Conservation (phyloP, 139 green algal genomes). For the Chlorella vulgaris region DNA sequence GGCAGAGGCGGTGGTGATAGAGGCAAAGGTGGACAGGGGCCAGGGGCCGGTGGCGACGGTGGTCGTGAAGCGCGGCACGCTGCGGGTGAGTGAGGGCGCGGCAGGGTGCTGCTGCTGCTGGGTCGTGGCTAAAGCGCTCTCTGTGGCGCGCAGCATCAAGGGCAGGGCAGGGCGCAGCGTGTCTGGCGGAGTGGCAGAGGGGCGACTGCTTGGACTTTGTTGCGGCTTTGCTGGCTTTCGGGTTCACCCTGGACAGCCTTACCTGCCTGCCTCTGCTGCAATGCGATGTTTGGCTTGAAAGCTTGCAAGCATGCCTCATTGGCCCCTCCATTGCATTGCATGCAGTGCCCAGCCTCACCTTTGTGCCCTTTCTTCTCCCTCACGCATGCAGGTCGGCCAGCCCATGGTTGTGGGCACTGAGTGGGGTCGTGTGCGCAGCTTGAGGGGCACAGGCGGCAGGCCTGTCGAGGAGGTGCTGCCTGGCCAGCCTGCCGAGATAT, state of each 20-base stretch:
- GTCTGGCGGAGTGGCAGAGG: too few relatives aligned
- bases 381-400: conserved; percentile 17
- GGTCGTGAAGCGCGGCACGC: conserved; percentile 66
- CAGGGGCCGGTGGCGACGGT: conserved; percentile 85
- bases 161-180: not conserved
- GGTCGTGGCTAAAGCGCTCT: too few relatives aligned
- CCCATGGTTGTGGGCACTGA: conserved; percentile 84
- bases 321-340: too few relatives aligned
- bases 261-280: too few relatives aligned
- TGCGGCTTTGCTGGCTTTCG: too few relatives aligned
- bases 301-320: too few relatives aligned
- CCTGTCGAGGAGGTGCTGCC: conserved; percentile 53
- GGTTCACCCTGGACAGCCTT: too few relatives aligned
- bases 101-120: not conserved
- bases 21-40: conserved; percentile 80
- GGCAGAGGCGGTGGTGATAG: conserved; percentile 80
- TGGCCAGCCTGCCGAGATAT: conserved; percentile 67
- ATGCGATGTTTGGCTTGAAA: too few relatives aligned
- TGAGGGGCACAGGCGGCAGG: conserved; percentile 40
- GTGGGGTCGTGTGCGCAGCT: conserved; percentile 67
- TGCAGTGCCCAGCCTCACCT: not conserved
- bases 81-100: conserved; percentile 35
- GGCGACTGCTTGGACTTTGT: too few relatives aligned
- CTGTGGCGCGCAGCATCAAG: not conserved
- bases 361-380: not conserved